These are phyloP conservation scores for Naganishia randhawae DNA, from an alignment of 768 basidiomycete genomes.

Conservation along the genomic window DNA sequence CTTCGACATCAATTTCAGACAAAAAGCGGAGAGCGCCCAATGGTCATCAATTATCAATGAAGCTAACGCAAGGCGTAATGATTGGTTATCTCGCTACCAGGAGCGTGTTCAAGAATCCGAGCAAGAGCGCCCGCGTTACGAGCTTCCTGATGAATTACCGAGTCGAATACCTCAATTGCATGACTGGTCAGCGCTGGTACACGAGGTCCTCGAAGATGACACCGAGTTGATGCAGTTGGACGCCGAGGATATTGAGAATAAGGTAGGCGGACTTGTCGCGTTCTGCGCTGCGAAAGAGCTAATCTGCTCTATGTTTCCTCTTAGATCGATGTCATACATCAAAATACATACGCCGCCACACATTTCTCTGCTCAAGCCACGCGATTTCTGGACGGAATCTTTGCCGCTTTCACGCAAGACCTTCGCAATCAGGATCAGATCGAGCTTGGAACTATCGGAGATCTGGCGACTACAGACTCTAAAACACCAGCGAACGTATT, in stretches of 20 bases:
- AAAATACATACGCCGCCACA: slow-evolving; percentile 40
- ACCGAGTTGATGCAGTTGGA: slow-evolving; percentile 38
- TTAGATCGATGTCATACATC: slow-evolving; percentile 46
- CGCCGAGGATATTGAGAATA: slow-evolving; percentile 47
- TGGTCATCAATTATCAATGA: slow-evolving; percentile 36
- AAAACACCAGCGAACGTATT: slow-evolving; percentile 30
- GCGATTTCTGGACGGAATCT: slow-evolving; percentile 50
- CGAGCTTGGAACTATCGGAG: not conserved
- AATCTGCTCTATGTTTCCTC: not conserved
- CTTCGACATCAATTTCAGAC: not conserved
- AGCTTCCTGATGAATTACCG: slow-evolving; percentile 30
- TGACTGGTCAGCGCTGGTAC: slow-evolving; percentile 50
- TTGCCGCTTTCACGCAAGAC: slow-evolving; percentile 43
- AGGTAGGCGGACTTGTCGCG: slow-evolving; percentile 34
- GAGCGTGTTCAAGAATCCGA: not conserved
- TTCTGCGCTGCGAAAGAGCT: not conserved
- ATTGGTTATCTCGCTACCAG: slow-evolving; percentile 31
- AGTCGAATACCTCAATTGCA: slow-evolving; percentile 39
- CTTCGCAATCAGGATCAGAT: slow-evolving; percentile 38
- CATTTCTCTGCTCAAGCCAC: slow-evolving; percentile 44
- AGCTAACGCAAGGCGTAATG: slow-evolving; percentile 30
- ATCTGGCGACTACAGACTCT: not conserved
- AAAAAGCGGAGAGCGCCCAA: slow-evolving; percentile 37
- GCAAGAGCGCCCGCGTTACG: slow-evolving; percentile 16
- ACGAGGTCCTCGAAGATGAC: slow-evolving; percentile 40